Conservation (phyloP, 768 basidiomycete genomes). For the Leccinum pellstonianum region DNA sequence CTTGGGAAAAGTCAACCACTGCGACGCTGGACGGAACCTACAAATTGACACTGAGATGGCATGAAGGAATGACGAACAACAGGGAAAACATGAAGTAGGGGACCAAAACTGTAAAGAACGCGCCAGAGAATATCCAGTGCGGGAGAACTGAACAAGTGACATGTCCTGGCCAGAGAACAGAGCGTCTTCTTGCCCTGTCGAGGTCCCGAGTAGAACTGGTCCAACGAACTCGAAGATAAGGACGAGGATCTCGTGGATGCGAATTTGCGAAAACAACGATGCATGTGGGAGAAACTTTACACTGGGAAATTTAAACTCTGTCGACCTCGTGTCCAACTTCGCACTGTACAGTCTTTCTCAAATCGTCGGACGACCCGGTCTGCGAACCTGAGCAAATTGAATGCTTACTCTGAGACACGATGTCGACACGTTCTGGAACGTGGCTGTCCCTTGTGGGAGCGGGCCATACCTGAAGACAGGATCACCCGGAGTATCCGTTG, state of each 20-base stretch:
- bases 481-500: neutral
- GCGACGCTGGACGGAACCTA: neutral
- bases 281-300: slow-evolving; percentile 38
- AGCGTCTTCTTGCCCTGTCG: slow-evolving; percentile 6
- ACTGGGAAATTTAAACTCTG: neutral
- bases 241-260: slow-evolving; percentile 12
- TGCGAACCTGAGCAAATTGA: neutral
- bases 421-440: neutral
- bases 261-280: slow-evolving; percentile 7
- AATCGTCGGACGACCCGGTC: neutral
- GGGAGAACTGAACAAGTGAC: slow-evolving; percentile 13
- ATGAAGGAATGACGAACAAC: neutral
- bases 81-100: slow-evolving; percentile 10
- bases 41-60: neutral
- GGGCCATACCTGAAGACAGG: neutral
- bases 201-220: neutral
- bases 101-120: slow-evolving; percentile 10
- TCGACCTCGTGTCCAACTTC: neutral
- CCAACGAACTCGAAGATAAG: slow-evolving; percentile 5
- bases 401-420: neutral
- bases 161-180: slow-evolving; percentile 12
- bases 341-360: neutral
- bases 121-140: slow-evolving; percentile 16
- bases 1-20: slow-evolving; percentile 19
- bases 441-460: neutral